Base-by-base conservation (phyloP, 345 rosid species). In the Atalantia buxifolia region DNA sequence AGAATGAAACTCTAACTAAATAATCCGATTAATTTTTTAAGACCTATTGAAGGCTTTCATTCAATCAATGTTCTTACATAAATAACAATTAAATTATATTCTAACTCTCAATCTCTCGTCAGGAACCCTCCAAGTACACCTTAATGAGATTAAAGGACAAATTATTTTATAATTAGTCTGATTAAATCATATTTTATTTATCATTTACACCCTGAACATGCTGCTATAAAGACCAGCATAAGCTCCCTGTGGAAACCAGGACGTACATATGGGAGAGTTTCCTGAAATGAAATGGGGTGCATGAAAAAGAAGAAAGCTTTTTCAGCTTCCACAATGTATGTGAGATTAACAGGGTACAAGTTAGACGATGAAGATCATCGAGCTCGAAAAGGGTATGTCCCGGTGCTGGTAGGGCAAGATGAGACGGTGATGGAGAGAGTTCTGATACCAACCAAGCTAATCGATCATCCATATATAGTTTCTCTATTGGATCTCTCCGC, bases 401-500 rank as follows among this genome's bases (percentile, higher is more conserved):
- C 87, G 24, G 74, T 76, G 64, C 48, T 81, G 22, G 86, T 84
- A 1, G 84, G 86, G 21, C 67, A 36, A 1, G 82, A 55, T 3
- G 74, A 38, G 45, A 33, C 10, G 45, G 33, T 25, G 42, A 76
- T 69, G 79, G 82, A 79, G 81, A 81, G 81, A 31, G n/a, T 84
- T 4, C 27, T 53, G 66, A 2, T 84, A 21, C 87, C 84, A 4
- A 77, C 83, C 53, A 79, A 79, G 85, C 25, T 81, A 66, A 33
- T 84, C 63, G 71, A 80, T 10, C 84, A 84, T 63, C 84, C 81
- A 1, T 50, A 63, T 35, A 56, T 84, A 2, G 79, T 57, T n/a
- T 42, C 65, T 13, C 57, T 84, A 18, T 80, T 84, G 0, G 80
- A 84, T 74, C 38, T 79, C 25, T 79, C 87, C 22, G 84, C 84